Base-by-base conservation (phyloP, 176 grass and related monocot species). In the Zizania latifolia region DNA sequence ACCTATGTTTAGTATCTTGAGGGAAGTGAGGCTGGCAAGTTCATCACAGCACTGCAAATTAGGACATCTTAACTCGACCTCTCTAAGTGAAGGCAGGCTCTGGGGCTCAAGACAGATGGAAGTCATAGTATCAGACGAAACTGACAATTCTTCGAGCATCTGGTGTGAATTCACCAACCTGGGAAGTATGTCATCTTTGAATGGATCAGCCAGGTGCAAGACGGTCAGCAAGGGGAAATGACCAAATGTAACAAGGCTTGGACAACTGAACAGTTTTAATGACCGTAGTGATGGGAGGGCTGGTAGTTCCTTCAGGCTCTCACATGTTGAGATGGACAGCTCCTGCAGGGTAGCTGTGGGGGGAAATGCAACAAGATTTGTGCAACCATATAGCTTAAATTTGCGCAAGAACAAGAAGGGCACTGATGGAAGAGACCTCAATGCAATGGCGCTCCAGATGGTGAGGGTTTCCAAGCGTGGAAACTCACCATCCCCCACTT, bases 401-500 rank as follows among this genome's bases (percentile, higher is more conserved):
- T 27, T 5, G 30, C 5, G 30, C 31, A 77, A 51, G 8, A 30
- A 53, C 16, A 3, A 36, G 30, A 77, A 77, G 9, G 30, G 7
- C 6, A 51, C 30, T 14, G 4, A 35, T 51, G 74, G 59, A 16
- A 77, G 43, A 23, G 59, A 57, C 9, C 24, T 70, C 3, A 79
- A 13, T 65, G 64, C 74, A 27, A 33, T 19, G 41, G 59, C 59
- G 35, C 31, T 46, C 19, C 21, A 48, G 33, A 77, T 19, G 0
- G 16, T 1, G 21, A 76, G 17, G 4, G 29, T 3, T 22, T 5
- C 19, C 30, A 63, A 76, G 10, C 19, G 21, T 2, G 74, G 15
- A 46, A 76, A 76, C 12, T 61, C 59, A 50, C 74, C 74, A 48
- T 76, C 41, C 32, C 22, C 19, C 28, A 63, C 58, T 50, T 4